These are phyloP conservation scores for Talaromyces sp. DNA, from an alignment of 2,329 filamentous ascomycete genomes.

Conservation along the genomic window DNA sequence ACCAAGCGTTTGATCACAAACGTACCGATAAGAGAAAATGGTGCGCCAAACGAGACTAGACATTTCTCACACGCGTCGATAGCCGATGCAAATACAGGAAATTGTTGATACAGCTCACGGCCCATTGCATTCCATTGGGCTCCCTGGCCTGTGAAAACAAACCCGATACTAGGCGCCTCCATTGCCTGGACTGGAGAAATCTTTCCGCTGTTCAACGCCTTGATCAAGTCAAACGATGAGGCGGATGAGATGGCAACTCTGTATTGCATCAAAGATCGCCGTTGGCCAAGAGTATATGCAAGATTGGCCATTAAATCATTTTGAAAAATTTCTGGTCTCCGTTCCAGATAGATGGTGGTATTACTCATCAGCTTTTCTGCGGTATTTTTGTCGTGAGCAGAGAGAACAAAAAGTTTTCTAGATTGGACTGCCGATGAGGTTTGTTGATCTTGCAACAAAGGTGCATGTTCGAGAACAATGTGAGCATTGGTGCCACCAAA, in stretches of 20 bases:
- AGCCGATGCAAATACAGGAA: conserved; percentile 9
- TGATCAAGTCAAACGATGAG: neutral
- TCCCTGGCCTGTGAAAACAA: conserved; percentile 33
- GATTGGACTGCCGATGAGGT: neutral
- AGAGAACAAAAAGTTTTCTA: neutral
- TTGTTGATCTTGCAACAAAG: neutral
- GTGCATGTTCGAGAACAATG: conserved; percentile 5
- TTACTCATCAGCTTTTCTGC: neutral
- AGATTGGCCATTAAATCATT: neutral
- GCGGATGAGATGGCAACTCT: neutral
- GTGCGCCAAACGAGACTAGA: neutral
- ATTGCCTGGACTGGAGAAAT: neutral
- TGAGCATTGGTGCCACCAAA: conserved; percentile 11
- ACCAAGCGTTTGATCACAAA: conserved; percentile 5
- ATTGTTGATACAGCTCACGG: conserved; percentile 9
- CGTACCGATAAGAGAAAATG: neutral
- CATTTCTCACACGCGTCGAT: conserved; percentile 1
- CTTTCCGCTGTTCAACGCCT: neutral
- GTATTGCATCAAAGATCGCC: conserved; percentile 1
- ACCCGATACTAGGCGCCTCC: conserved; percentile 11
- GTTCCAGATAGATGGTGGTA: neutral
- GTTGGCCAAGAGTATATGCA: conserved; percentile 1
- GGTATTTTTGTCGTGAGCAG: neutral
- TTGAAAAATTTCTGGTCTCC: neutral
- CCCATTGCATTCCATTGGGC: conserved; percentile 28